A percentile compares a stretch with the other conserved stretches of the same genome.
Evolutionary conservation across 1,284 basidiomycete genomes (phyloP).

Genomic region (Meira miltonrushii): DNA sequence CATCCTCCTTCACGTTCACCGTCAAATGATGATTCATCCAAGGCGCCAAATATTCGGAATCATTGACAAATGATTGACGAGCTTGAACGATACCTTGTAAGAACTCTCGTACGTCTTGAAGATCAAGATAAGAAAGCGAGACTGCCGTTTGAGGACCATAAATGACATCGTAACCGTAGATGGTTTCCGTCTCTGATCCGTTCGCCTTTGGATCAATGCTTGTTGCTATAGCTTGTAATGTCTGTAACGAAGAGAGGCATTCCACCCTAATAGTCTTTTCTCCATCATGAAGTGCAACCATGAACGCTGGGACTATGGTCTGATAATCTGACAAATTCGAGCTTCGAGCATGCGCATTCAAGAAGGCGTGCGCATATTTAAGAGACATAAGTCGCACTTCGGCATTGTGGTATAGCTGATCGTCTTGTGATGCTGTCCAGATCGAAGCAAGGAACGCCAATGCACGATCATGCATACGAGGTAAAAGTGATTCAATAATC

Average conservation of each 20-base stretch:
- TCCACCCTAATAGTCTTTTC: conserved; percentile 61
- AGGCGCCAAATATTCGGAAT: conserved; percentile 57
- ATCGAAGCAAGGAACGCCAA: conserved; percentile 74
- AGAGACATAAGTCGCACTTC: conserved; percentile 68
- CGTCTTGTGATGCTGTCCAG: conserved; percentile 55
- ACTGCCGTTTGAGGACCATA: conserved; percentile 64
- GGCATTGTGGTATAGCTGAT: conserved; percentile 3
- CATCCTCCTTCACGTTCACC: conserved; percentile 56
- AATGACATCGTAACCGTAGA: conserved; percentile 76
- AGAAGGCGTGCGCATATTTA: conserved; percentile 64
- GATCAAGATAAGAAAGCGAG: conserved; percentile 70
- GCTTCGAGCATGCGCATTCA: conserved; percentile 52
- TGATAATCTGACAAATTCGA: conserved; percentile 65
- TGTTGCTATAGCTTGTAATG: conserved; percentile 50
- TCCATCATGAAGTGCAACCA: conserved; percentile 63
- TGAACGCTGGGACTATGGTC: conserved; percentile 70
- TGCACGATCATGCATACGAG: conserved; percentile 65
- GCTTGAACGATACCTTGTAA: conserved; percentile 57
- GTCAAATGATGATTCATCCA: conserved; percentile 57
- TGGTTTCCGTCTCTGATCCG: conserved; percentile 55
- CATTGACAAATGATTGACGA: conserved; percentile 46
- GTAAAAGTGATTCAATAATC: conserved; percentile 58
- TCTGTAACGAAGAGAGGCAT: conserved; percentile 64
- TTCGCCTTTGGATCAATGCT: conserved; percentile 53
- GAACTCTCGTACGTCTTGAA: conserved; percentile 67